Base-by-base conservation (phyloP, 768 basidiomycete species). In the Mycena galopus region DNA sequence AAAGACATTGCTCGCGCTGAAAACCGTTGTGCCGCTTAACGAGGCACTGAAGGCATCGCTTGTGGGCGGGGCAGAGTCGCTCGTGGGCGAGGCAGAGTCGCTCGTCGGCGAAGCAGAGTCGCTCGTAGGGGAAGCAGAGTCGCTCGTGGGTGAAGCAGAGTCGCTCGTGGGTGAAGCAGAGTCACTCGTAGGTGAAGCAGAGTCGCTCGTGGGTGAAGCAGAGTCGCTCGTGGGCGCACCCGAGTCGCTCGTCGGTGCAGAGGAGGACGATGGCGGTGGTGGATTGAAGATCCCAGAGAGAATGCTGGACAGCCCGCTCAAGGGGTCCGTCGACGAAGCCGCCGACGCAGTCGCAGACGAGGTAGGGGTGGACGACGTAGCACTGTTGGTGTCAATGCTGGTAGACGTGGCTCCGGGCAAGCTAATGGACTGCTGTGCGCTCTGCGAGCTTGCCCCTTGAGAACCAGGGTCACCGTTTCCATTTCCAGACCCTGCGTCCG, bases 391-490 rank as follows among this genome's bases (percentile, higher is more conserved):
- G 67, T 61, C 42, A 17, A 53, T 57, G 63, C 27, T 56, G 42
- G 67, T 76, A n/a, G 75, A 73, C 39, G 75, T 75, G 72, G 76
- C 77, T 17, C 67, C 64, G 21, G 57, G 59, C 44, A 71, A 65
- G 57, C 69, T 61, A 27, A 69, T 69, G 17, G 63, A 68, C 57
- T 65, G 67, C 7, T 1, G 30, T 19, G 29, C 56, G 4, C 44
- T 17, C 42, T n/a, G 39, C 25, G 29, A 37, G 47, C 30, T 33
- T 27, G 30, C 44, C 16, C 35, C 35, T 32, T 33, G 19, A 17
- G 51, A 35, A 12, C 93, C 91, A 3, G 94, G 92, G 67, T 88
- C 53, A 11, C 8, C 35, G 14, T n/a, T n/a, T n/a, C n/a, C n/a
- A n/a, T n/a, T n/a, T n/a, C n/a, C n/a, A n/a, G n/a, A n/a, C n/a